These are phyloP conservation scores for Trifolium dubium DNA, from an alignment of 306 rosid genomes.

Conservation along the genomic window DNA sequence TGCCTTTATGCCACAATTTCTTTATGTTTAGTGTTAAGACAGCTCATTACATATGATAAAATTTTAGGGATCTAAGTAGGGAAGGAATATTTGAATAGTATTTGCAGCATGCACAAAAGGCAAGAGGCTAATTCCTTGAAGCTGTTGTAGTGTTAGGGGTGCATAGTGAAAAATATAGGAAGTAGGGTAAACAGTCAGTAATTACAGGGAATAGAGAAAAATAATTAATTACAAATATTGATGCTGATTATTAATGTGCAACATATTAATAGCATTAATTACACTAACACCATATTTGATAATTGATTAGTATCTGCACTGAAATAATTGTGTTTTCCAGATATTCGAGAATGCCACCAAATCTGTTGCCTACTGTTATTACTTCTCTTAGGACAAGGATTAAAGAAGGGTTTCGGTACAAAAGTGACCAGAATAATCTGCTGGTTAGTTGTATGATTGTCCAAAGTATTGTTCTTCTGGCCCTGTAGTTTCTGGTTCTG, in stretches of 20 bases:
- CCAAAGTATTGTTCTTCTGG: conserved; percentile 9
- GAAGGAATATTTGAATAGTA: neutral
- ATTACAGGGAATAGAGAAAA: neutral
- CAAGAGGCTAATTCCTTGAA: neutral
- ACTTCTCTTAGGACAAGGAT: conserved; percentile 71
- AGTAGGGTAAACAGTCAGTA: conserved; percentile 1
- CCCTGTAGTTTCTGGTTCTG: neutral
- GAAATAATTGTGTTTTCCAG: conserved; percentile 50
- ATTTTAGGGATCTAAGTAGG: neutral
- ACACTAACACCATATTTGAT: conserved; percentile 9
- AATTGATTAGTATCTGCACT: conserved; percentile 28
- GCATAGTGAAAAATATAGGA: neutral
- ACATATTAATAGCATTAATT: neutral
- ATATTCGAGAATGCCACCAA: conserved; percentile 90
- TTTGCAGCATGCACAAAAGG: neutral
- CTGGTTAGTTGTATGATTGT: conserved; percentile 66
- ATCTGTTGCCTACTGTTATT: conserved; percentile 73
- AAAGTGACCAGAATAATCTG: conserved; percentile 70
- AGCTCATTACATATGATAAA: conserved; percentile 2
- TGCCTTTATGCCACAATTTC: neutral
- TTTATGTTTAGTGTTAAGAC: neutral
- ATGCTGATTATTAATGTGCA: neutral
- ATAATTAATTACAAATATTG: neutral
- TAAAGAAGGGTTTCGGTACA: conserved; percentile 67
- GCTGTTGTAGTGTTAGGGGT: neutral